Evolutionary conservation across 139 green algal genomes (phyloP), one percentile per base, ranked within the genome.

Genomic region (Tetraselmis chui): DNA sequence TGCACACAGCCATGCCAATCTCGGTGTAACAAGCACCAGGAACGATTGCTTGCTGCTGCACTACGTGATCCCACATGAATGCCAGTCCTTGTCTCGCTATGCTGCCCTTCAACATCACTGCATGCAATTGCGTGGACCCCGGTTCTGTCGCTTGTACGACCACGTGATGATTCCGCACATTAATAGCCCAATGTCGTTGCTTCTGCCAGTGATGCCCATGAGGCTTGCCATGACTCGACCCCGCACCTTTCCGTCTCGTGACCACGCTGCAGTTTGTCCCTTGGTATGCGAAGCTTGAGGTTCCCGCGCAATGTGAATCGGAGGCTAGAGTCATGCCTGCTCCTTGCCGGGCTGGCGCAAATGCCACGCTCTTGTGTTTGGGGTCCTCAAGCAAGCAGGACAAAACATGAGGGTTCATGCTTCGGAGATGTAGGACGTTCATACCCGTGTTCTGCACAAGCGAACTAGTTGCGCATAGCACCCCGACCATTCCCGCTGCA

Each of bases 61-160:
- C 81, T 11, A 30, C 67, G 81, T 97, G 94, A 30, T 97, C 87
- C 74, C 83, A 83, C n/a, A 97, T 75, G 81, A 88, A 96, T 1
- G 85, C 83, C 0, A 90, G 31, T 81, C 24, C 26, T 31, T 18
- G 2, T 32, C 45, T 77, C 25, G 11, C 45, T 18, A 67, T 67
- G 18, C 18, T 18, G 18, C 45, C 45, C 18, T 67, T 5, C 45
- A 67, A 25, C 45, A 67, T 18, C 45, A 67, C 5, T 18, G n/a
- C n/a, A n/a, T n/a, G n/a, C n/a, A n/a, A n/a, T n/a, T n/a, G n/a
- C n/a, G n/a, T n/a, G n/a, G n/a, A n/a, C n/a, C n/a, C n/a, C n/a
- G n/a, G n/a, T n/a, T n/a, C n/a, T n/a, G n/a, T n/a, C n/a, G n/a
- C n/a, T n/a, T n/a, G n/a, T n/a, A n/a, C n/a, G 11, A 67, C 18